Evolutionary conservation across 495 filamentous ascomycete genomes (phyloP), one percentile per base, ranked within the genome.

Genomic region (Daldinia bambusicola): DNA sequence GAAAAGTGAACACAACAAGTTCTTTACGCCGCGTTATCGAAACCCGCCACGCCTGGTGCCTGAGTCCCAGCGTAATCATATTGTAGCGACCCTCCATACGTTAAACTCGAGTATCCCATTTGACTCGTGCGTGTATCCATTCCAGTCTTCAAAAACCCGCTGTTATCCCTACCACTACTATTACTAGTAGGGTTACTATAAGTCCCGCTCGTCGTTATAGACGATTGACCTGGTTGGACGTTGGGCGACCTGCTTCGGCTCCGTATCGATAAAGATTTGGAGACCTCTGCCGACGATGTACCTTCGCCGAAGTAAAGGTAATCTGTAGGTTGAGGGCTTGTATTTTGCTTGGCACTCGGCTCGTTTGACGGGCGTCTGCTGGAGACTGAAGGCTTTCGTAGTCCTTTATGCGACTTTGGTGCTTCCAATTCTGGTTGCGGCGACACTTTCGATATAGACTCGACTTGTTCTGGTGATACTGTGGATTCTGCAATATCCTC

Each of bases 91-190:
- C 43, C 43, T 48, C 43, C 43, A 22, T 22, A 13, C 8, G 43
- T 67, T 8, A 67, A 34, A 55, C 55, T 55, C 6, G 56, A 61
- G 30, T 67, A 67, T 26, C 57, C 65, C 65, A 67, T 67, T 38
- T 67, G 65, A 30, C 45, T 20, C 48, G 57, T 55, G 7, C 61
- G 65, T 14, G 55, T 61, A 53, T 55, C 61, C 37, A 67, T n/a
- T 3, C 48, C 56, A 0, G 65, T 55, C 6, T 55, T 61, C 1
- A 67, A 40, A 45, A 67, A 67, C 8, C 65, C 65, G 22, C 56
- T 61, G 10, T 37, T 43, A n/a, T 67, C 65, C 34, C 18, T 61
- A 20, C 65, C 57, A 16, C 26, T 50, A 16, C n/a, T 26, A 9
- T 18, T 22, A 9, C 9, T 22, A 22, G 43, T 2, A 22, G 2